Percentiles rank a stretch among this genome's conserved stretches.
Conservation (phyloP, 441 rosid genomes). For the Rhodomyrtus psidioides region DNA sequence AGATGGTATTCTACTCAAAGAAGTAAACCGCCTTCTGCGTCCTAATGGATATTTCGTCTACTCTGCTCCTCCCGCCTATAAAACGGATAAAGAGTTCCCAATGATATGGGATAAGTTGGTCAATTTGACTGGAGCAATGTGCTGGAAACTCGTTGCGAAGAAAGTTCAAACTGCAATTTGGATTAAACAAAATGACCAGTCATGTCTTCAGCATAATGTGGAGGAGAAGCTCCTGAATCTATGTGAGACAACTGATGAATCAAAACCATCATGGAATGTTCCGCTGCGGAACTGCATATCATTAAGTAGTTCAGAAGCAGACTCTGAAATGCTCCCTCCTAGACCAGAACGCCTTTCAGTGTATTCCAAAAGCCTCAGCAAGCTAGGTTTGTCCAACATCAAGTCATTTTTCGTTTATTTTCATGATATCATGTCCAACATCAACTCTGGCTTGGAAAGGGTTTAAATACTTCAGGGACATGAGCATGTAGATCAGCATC, state of each 20-base stretch:
- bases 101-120: constrained; percentile 76
- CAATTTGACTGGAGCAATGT: constrained; percentile 65
- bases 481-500: neutral
- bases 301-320: constrained; percentile 20
- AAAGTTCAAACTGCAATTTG: constrained; percentile 91
- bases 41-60: constrained; percentile 82
- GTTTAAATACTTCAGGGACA: neutral
- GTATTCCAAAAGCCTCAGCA: constrained; percentile 50
- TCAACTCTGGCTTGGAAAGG: neutral
- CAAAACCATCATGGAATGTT: constrained; percentile 63
- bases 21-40: constrained; percentile 72
- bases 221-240: constrained; percentile 44
- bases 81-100: constrained; percentile 73
- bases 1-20: constrained; percentile 93
- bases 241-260: constrained; percentile 52
- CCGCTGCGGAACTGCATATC: constrained; percentile 61
- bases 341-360: constrained; percentile 53
- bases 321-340: constrained; percentile 41
- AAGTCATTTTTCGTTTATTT: neutral
- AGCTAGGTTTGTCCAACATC: constrained; percentile 36
- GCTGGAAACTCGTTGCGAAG: constrained; percentile 89
- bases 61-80: constrained; percentile 90
- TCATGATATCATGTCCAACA: neutral
- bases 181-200: constrained; percentile 55
- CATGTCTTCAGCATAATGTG: constrained; percentile 53